These are phyloP conservation scores for Gentiana macrophylla DNA, from an alignment of 257 asterid species.

Conservation along the genomic window DNA sequence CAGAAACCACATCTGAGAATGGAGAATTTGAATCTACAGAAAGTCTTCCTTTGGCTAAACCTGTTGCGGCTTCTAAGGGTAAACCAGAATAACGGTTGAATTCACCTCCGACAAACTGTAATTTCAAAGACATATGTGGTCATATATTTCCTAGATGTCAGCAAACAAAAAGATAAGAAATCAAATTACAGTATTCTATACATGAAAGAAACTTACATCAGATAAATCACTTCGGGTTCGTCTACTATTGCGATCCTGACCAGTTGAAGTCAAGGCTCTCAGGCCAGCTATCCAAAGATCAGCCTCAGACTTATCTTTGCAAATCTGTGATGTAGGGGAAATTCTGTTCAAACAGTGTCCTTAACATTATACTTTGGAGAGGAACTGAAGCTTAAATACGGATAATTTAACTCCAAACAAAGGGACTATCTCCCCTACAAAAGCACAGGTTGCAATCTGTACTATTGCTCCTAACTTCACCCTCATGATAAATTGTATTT, in stretches of 20 bases:
- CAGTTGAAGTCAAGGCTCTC: slow-evolving; percentile 57
- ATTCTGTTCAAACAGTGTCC: slow-evolving; percentile 3
- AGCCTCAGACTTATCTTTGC: slow-evolving; percentile 84
- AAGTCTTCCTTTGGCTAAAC: slow-evolving; percentile 37
- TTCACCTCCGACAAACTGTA: slow-evolving; percentile 34
- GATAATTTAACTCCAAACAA: too few species aligned
- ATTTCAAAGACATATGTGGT: slow-evolving; percentile 28
- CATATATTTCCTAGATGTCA: too few species aligned
- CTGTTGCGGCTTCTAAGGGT: slow-evolving; percentile 41
- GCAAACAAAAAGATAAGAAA: neutral
- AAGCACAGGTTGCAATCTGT: neutral
- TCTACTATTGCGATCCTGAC: slow-evolving; percentile 43
- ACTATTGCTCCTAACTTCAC: neutral
- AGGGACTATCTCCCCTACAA: too few species aligned
- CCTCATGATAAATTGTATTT: too few species aligned
- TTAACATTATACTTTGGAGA: neutral
- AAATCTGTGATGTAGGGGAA: slow-evolving; percentile 45
- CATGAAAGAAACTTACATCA: slow-evolving; percentile 36
- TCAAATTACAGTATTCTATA: too few species aligned
- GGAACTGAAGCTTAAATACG: too few species aligned
- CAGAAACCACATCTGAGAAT: slow-evolving; percentile 77
- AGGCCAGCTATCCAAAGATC: slow-evolving; percentile 90
- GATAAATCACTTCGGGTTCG: slow-evolving; percentile 72
- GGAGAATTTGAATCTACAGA: slow-evolving; percentile 34
- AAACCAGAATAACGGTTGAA: slow-evolving; percentile 37